A percentile compares a stretch with the other conserved stretches of the same genome.
phyloP scores from a whole-genome alignment of 768 basidiomycete genomes.

The Scleroderma bovista region DNA sequence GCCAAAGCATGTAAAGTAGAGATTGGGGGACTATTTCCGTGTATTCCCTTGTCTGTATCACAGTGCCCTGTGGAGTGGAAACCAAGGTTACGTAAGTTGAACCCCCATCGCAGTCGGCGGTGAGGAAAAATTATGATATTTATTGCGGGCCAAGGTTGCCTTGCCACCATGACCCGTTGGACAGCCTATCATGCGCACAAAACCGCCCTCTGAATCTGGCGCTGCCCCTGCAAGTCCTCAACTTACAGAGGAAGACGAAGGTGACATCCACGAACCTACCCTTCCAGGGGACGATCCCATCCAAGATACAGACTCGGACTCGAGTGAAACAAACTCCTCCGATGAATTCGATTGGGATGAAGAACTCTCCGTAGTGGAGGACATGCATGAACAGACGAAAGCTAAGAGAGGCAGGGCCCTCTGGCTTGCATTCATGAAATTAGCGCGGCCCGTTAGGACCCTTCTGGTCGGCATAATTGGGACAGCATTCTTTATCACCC shows the following conservation, averaged over 20 bases:
- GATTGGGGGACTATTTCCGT: too few relatives aligned
- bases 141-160: too few relatives aligned
- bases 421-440: slow-evolving; percentile 62
- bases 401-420: slow-evolving; percentile 59
- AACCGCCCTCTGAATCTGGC: slow-evolving; percentile 4
- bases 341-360: slow-evolving; percentile 78
- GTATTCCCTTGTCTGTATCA: too few relatives aligned
- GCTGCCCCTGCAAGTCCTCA: slow-evolving; percentile 2
- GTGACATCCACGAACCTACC: slow-evolving; percentile 5
- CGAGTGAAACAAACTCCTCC: slow-evolving; percentile 51
- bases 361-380: slow-evolving; percentile 30
- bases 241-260: slow-evolving; percentile 7
- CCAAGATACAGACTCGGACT: slow-evolving; percentile 20
- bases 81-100: not conserved
- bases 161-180: slow-evolving; percentile 6
- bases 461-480: slow-evolving; percentile 56
- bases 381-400: slow-evolving; percentile 27
- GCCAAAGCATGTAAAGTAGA: not conserved
- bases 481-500: slow-evolving; percentile 59
- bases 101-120: not conserved
- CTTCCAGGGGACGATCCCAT: slow-evolving; percentile 5
- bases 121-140: not conserved
- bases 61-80: too few relatives aligned
- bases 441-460: slow-evolving; percentile 54
- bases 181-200: slow-evolving; percentile 11